phyloP scores from a whole-genome alignment of 2,329 filamentous ascomycete species.

The Macrophomina pseudophaseolina region DNA sequence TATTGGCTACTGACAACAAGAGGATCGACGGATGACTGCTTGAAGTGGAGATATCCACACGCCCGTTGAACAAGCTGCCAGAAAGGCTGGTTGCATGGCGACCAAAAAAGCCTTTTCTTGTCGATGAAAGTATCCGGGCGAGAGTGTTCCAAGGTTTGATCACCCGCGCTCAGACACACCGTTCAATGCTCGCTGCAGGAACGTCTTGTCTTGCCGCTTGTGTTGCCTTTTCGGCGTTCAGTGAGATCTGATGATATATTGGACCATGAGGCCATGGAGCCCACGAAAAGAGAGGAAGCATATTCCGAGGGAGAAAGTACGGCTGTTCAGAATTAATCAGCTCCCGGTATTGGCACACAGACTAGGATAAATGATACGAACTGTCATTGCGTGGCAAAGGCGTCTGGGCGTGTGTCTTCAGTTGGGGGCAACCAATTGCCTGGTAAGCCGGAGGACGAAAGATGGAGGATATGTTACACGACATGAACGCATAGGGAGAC shows the following conservation, averaged over 20 bases:
- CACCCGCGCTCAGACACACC: too few species aligned
- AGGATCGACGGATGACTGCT: too few species aligned
- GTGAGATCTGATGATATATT: too few species aligned
- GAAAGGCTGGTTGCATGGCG: not conserved
- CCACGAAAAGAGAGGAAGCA: not conserved
- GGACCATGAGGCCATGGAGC: not conserved
- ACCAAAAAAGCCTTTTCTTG: too few species aligned
- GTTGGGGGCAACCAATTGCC: slow-evolving; percentile 4
- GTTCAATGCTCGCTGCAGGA: too few species aligned
- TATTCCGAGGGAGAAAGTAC: not conserved
- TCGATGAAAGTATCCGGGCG: too few species aligned
- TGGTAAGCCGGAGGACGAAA: not conserved
- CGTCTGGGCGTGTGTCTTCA: not conserved
- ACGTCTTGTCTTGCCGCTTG: too few species aligned
- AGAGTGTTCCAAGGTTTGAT: too few species aligned
- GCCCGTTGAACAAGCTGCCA: not conserved
- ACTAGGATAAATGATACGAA: not conserved
- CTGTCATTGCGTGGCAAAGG: slow-evolving; percentile 1
- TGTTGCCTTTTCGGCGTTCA: too few species aligned
- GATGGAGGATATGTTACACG: slow-evolving; percentile 12
- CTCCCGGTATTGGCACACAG: not conserved
- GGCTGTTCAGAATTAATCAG: not conserved
- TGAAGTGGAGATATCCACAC: too few species aligned
- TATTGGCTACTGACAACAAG: too few species aligned
- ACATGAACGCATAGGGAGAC: slow-evolving; percentile 14